phyloP scores from a whole-genome alignment of 2,329 filamentous ascomycete genomes.

The Ceratocystis colombiana region DNA sequence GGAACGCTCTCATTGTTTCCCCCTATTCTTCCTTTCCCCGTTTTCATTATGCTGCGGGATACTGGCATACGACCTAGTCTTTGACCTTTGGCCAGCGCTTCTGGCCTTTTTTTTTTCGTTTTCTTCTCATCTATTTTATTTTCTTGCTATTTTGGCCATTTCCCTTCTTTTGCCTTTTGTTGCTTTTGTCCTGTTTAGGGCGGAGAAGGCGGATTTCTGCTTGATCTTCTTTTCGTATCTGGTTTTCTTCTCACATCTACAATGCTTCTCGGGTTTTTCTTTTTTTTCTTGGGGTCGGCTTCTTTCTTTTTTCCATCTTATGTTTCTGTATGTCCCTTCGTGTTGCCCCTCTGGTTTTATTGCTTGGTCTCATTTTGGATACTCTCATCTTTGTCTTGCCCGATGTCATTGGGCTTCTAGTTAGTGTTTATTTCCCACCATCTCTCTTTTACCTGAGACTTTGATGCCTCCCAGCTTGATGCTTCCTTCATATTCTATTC shows the following conservation, averaged over 20 bases:
- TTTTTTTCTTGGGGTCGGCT: constrained; percentile 18
- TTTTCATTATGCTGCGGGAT: not conserved
- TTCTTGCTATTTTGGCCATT: not conserved
- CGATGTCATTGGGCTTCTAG: not conserved
- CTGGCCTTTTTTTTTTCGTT: not conserved
- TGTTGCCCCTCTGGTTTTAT: not conserved
- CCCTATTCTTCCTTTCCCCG: not conserved
- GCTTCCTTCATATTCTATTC: not conserved
- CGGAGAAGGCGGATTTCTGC: not conserved
- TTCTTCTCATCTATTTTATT: not conserved
- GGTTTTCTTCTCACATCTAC: constrained; percentile 9
- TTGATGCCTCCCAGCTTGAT: constrained; percentile 13
- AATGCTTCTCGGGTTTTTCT: constrained; percentile 9
- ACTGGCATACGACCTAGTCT: not conserved
- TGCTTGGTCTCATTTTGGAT: constrained; percentile 18
- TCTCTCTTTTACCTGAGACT: constrained; percentile 12
- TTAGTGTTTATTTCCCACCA: constrained; percentile 13
- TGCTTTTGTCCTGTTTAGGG: not conserved
- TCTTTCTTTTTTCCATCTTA: constrained; percentile 9
- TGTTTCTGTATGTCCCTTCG: not conserved
- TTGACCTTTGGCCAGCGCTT: not conserved
- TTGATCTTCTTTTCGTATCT: not conserved
- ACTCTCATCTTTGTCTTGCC: constrained; percentile 9
- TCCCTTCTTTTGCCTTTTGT: not conserved
- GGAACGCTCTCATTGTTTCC: not conserved